These are phyloP conservation scores for Elsinoe ampelina DNA, from an alignment of 2,329 filamentous ascomycete genomes.

Conservation along the genomic window DNA sequence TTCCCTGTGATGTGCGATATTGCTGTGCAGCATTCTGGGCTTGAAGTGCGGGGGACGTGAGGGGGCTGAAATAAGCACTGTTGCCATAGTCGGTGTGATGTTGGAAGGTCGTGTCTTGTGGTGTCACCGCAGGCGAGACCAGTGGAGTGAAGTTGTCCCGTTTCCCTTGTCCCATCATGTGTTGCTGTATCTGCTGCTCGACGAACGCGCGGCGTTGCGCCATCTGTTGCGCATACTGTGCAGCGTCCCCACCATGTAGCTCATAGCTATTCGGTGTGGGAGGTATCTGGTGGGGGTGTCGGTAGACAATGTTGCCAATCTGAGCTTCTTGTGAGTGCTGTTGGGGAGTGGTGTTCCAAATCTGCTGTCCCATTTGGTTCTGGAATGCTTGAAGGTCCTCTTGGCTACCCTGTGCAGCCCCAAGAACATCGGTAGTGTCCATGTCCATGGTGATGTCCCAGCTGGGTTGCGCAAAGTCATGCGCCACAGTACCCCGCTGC, in stretches of 20 bases:
- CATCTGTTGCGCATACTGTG: constrained; percentile 44
- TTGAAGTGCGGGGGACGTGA: constrained; percentile 71
- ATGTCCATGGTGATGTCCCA: constrained; percentile 19
- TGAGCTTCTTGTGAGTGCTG: constrained; percentile 25
- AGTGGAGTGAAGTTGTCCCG: constrained; percentile 66
- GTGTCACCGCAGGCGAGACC: constrained; percentile 75
- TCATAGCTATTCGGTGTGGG: constrained; percentile 76
- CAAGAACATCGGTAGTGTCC: constrained; percentile 8
- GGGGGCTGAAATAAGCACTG: constrained; percentile 69
- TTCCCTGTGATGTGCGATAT: constrained; percentile 28
- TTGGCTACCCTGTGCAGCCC: not conserved
- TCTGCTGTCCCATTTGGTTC: constrained; percentile 2
- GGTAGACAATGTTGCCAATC: constrained; percentile 27
- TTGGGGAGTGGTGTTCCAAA: constrained; percentile 13
- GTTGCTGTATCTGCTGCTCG: constrained; percentile 50
- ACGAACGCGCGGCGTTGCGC: constrained; percentile 54
- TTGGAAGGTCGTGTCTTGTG: constrained; percentile 60
- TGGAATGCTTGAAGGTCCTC: constrained; percentile 10
- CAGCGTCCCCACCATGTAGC: constrained; percentile 49
- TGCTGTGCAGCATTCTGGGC: constrained; percentile 51
- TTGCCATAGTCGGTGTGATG: constrained; percentile 51
- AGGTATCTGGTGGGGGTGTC: constrained; percentile 47
- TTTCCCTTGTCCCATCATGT: constrained; percentile 56
- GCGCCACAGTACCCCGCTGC: constrained; percentile 19
- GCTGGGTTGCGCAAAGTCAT: constrained; percentile 25